Percentiles rank a stretch among this genome's conserved stretches.
Evolutionary conservation across 116 monocot genomes (phyloP).

Genomic region (Zostera marina): DNA sequence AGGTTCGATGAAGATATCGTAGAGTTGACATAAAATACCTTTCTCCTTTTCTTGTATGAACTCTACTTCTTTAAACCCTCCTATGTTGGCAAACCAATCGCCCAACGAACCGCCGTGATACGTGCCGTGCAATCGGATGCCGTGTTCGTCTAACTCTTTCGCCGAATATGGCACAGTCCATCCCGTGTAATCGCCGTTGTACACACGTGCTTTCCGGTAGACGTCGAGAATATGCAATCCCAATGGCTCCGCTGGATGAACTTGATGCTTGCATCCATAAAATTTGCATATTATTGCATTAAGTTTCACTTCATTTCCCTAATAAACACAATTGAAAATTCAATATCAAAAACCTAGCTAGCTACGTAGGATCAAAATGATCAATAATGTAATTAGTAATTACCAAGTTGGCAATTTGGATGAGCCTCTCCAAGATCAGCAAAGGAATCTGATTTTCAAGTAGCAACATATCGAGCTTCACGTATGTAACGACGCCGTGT

Average conservation of each 20-base stretch:
- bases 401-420: conserved; percentile 1
- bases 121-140: background rate
- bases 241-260: background rate
- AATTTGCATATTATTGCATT: background rate
- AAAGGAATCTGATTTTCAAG: conserved; percentile 20
- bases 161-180: background rate
- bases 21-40: too few species aligned
- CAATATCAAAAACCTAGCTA: too few species aligned
- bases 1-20: too few species aligned
- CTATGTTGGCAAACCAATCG: too few species aligned
- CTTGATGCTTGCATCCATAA: background rate
- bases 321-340: too few species aligned
- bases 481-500: background rate
- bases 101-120: background rate
- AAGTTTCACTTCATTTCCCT: background rate
- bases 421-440: conserved; percentile 2
- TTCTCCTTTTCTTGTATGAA: background rate
- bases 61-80: background rate
- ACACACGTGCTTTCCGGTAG: conserved; percentile 1
- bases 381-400: background rate
- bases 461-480: conserved; percentile 10
- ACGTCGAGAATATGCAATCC: conserved; percentile 7
- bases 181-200: background rate
- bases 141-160: background rate
- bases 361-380: too few species aligned